Percentiles rank a stretch among this genome's conserved stretches.
phyloP scores from a whole-genome alignment of 2,329 filamentous ascomycete species.

The Microdochium bolleyi region DNA sequence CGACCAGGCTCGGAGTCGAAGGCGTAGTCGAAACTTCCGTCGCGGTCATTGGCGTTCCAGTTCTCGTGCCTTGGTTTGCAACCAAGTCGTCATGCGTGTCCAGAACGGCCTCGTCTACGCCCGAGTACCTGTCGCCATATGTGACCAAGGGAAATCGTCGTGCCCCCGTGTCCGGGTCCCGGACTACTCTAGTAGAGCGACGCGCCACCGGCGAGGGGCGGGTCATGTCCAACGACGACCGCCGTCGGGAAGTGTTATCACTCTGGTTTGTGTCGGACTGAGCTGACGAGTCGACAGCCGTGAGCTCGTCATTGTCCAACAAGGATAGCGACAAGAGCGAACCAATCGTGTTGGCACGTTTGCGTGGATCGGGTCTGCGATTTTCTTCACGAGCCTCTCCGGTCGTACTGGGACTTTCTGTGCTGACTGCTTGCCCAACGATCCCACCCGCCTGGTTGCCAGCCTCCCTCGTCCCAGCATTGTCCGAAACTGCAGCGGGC shows the following conservation, averaged over 20 bases:
- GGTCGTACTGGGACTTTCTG: neutral
- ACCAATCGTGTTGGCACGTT: neutral
- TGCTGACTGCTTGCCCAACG: neutral
- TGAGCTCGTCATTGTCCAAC: neutral
- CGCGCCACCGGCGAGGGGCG: conserved; percentile 7
- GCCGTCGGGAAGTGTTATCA: conserved; percentile 5
- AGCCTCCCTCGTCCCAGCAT: neutral
- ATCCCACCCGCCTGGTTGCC: neutral
- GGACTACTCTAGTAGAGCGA: conserved; percentile 7
- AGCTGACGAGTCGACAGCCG: neutral
- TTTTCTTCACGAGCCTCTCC: neutral
- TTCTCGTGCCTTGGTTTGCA: neutral
- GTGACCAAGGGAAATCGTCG: conserved; percentile 15
- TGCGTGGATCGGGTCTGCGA: neutral
- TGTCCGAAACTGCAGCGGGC: neutral
- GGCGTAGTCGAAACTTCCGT: conserved; percentile 10
- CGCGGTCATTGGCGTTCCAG: conserved; percentile 1
- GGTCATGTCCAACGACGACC: neutral
- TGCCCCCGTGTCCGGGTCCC: conserved; percentile 12
- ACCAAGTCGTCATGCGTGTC: neutral
- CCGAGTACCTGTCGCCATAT: conserved; percentile 2
- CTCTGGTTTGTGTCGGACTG: conserved; percentile 1
- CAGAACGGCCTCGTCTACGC: conserved; percentile 1
- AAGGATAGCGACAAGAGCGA: neutral
- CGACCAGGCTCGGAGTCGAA: conserved; percentile 19